Evolutionary conservation across 805 yeast genomes (phyloP).

Genomic region (Priceomyces haplophilus): DNA sequence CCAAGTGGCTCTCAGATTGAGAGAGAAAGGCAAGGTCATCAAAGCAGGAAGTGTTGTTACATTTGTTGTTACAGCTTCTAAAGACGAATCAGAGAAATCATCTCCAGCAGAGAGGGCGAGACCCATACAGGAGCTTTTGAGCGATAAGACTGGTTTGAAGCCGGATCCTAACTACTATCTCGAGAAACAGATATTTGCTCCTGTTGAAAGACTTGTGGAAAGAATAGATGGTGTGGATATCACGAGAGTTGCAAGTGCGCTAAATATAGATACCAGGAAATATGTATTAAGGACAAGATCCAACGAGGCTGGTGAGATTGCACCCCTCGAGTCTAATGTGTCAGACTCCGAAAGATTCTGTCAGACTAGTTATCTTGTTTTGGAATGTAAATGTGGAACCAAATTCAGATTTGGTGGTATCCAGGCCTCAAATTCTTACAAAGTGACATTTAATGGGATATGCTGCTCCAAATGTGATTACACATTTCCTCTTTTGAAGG

Average conservation of each 20-base stretch:
- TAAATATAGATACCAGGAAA: constrained; percentile 73
- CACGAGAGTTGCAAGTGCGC: constrained; percentile 67
- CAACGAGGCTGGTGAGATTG: constrained; percentile 45
- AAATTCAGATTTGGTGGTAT: constrained; percentile 74
- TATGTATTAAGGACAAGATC: constrained; percentile 47
- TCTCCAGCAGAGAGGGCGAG: constrained; percentile 79
- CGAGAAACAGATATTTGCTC: constrained; percentile 86
- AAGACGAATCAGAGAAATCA: constrained; percentile 32
- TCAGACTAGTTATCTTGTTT: constrained; percentile 50
- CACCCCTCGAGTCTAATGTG: constrained; percentile 78
- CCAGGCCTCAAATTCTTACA: constrained; percentile 57
- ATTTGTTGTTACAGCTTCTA: constrained; percentile 61
- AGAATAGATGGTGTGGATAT: constrained; percentile 84
- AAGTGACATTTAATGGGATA: constrained; percentile 65
- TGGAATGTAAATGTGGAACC: constrained; percentile 63
- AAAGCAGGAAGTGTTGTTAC: constrained; percentile 90
- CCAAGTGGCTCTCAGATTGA: constrained; percentile 80
- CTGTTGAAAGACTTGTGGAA: constrained; percentile 82
- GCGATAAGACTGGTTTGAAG: constrained; percentile 45
- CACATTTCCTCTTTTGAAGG: constrained; percentile 47
- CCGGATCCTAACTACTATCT: constrained; percentile 81
- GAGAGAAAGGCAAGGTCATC: constrained; percentile 80
- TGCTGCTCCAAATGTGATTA: constrained; percentile 61
- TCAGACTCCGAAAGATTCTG: constrained; percentile 81
- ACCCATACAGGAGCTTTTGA: constrained; percentile 69